These are phyloP conservation scores for Saksenaea vasiformis DNA, from an alignment of 371 early-diverging fungal genomes.

Conservation along the genomic window DNA sequence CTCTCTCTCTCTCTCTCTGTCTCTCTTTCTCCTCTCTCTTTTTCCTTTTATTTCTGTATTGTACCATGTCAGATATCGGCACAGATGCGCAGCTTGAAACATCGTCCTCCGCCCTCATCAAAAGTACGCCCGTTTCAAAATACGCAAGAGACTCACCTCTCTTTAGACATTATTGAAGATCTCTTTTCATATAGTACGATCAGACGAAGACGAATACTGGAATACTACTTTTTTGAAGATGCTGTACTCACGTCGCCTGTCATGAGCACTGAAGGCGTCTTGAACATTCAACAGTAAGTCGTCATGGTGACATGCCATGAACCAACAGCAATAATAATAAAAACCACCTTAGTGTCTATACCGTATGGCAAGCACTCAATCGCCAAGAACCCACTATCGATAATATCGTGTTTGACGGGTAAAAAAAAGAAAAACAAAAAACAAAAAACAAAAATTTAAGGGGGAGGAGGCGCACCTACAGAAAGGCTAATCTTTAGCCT, in stretches of 20 bases:
- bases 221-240: constrained; percentile 27
- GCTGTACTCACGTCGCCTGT: constrained; percentile 40
- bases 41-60: constrained; percentile 1
- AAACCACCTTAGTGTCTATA: constrained; percentile 30
- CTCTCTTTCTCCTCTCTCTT: constrained; percentile 8
- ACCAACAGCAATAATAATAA: not conserved
- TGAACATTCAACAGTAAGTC: constrained; percentile 41
- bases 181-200: constrained; percentile 29
- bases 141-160: not conserved
- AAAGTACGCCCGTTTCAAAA: constrained; percentile 18
- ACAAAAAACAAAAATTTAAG: not conserved
- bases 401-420: constrained; percentile 50
- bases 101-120: constrained; percentile 35
- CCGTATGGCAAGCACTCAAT: constrained; percentile 52
- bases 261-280: constrained; percentile 42
- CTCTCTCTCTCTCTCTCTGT: not conserved
- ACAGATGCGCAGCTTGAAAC: constrained; percentile 33
- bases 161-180: constrained; percentile 25
- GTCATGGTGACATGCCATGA: not conserved
- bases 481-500: not conserved
- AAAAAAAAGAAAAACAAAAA: not conserved
- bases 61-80: constrained; percentile 36
- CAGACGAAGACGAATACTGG: constrained; percentile 26
- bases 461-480: too few species aligned
- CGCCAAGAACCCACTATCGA: constrained; percentile 44